Conservation (phyloP, 192 early-diverging fungal species). For the Coemansia aciculifera region DNA sequence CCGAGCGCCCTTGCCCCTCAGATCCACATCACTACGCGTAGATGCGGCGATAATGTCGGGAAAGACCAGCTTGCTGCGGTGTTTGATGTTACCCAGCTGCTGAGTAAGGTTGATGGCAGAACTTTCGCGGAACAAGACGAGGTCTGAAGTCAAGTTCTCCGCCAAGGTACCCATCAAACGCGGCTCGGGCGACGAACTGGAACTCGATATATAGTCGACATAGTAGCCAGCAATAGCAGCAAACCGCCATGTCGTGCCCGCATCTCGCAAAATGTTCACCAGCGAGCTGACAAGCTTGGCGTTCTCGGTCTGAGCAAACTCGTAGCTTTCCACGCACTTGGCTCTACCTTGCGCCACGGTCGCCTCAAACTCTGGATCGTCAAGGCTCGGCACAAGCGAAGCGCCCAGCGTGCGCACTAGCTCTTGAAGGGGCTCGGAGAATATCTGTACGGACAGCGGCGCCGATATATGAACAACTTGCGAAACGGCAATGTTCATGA, state of each 20-base stretch:
- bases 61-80: constrained; percentile 46
- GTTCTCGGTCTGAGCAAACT: constrained; percentile 27
- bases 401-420: constrained; percentile 10
- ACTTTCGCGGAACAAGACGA: constrained; percentile 70
- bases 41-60: constrained; percentile 10
- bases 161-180: constrained; percentile 61
- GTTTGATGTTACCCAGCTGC: constrained; percentile 71
- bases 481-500: constrained; percentile 35
- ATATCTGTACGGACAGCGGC: constrained; percentile 15
- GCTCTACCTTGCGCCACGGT: constrained; percentile 3
- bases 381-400: not conserved
- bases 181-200: constrained; percentile 59
- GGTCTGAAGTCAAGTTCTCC: constrained; percentile 67
- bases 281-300: constrained; percentile 47
- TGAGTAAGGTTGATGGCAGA: constrained; percentile 61
- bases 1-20: not conserved
- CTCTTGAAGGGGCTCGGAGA: not conserved
- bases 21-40: constrained; percentile 14
- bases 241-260: constrained; percentile 80
- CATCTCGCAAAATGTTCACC: constrained; percentile 61
- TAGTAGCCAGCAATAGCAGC: constrained; percentile 77
- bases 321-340: constrained; percentile 11
- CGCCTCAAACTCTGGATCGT: not conserved
- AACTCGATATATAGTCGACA: constrained; percentile 69
- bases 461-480: constrained; percentile 35